Percentiles rank a stretch among this genome's conserved stretches.
phyloP scores from a whole-genome alignment of 2,329 filamentous ascomycete species.

The Colletotrichum ledebouriae region DNA sequence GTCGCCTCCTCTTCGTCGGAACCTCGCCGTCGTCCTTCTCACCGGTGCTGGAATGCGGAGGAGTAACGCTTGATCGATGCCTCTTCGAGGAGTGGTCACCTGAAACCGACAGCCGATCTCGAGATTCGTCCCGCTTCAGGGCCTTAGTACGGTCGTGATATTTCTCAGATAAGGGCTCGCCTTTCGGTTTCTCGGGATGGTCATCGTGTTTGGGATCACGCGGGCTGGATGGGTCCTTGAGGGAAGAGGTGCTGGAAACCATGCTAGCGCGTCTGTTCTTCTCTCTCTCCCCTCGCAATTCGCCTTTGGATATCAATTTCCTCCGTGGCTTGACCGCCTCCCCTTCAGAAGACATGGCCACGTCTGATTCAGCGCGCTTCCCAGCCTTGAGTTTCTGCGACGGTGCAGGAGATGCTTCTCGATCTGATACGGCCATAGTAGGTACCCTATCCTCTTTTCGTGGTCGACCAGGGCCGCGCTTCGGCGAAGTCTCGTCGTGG shows the following conservation, averaged over 20 bases:
- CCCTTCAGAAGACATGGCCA: slow-evolving; percentile 67
- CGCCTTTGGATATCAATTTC: slow-evolving; percentile 74
- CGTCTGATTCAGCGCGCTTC: slow-evolving; percentile 68
- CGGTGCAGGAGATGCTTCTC: slow-evolving; percentile 64
- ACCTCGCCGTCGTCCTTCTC: slow-evolving; percentile 67
- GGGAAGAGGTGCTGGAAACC: slow-evolving; percentile 66
- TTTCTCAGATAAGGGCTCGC: slow-evolving; percentile 62
- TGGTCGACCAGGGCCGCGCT: slow-evolving; percentile 65
- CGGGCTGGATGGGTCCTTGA: slow-evolving; percentile 67
- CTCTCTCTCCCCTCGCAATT: slow-evolving; percentile 70
- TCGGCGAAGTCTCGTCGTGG: slow-evolving; percentile 63
- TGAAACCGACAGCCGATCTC: slow-evolving; percentile 64
- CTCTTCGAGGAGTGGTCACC: slow-evolving; percentile 69
- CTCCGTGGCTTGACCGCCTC: slow-evolving; percentile 71
- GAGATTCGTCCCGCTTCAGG: slow-evolving; percentile 72
- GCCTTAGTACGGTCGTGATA: slow-evolving; percentile 72
- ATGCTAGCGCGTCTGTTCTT: slow-evolving; percentile 71
- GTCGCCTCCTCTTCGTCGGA: slow-evolving; percentile 68
- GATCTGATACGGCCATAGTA: slow-evolving; percentile 63
- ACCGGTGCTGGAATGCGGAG: slow-evolving; percentile 64
- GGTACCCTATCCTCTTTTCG: slow-evolving; percentile 68
- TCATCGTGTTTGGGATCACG: slow-evolving; percentile 66
- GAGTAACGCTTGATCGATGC: slow-evolving; percentile 70
- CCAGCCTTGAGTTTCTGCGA: slow-evolving; percentile 63
- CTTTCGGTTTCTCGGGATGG: slow-evolving; percentile 60